A percentile compares a stretch with the other conserved stretches of the same genome.
These are phyloP conservation scores for Xylaria hypoxylon DNA, from an alignment of 2,329 filamentous ascomycete species.

Conservation along the genomic window DNA sequence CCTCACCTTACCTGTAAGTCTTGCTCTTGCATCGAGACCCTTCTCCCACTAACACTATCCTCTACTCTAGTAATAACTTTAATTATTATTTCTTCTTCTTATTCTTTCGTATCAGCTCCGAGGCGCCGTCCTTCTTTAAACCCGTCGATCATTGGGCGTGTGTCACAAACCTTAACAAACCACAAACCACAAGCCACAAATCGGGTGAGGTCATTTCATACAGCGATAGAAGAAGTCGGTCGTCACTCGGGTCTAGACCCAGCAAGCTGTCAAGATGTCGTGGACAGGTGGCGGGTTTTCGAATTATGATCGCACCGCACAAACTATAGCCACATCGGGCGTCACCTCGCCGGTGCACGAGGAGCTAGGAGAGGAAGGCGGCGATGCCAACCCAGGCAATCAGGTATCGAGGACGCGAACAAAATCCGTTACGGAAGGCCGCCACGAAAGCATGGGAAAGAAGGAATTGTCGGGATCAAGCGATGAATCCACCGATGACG, in stretches of 20 bases:
- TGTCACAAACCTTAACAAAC: background rate
- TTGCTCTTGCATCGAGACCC: background rate
- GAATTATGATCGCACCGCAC: constrained; percentile 63
- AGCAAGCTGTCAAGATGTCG: constrained; percentile 52
- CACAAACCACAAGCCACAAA: no score
- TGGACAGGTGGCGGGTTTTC: constrained; percentile 57
- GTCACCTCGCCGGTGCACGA: constrained; percentile 44
- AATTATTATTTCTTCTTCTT: constrained; percentile 23
- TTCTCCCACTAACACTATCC: background rate
- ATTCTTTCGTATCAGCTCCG: background rate
- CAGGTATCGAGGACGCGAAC: constrained; percentile 23
- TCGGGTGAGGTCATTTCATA: background rate
- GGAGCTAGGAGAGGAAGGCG: constrained; percentile 26
- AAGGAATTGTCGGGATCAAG: constrained; percentile 30
- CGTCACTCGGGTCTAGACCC: constrained; percentile 17
- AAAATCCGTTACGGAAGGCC: constrained; percentile 28
- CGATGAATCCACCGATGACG: constrained; percentile 40
- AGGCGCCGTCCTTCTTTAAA: constrained; percentile 7
- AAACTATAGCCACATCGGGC: constrained; percentile 55
- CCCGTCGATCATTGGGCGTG: constrained; percentile 19
- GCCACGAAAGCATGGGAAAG: constrained; percentile 44
- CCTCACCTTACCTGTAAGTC: constrained; percentile 29
- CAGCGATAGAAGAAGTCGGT: background rate
- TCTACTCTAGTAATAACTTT: constrained; percentile 33
- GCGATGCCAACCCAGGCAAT: background rate